Base-by-base conservation (phyloP, 441 rosid genomes). In the Pelargonium australe region DNA sequence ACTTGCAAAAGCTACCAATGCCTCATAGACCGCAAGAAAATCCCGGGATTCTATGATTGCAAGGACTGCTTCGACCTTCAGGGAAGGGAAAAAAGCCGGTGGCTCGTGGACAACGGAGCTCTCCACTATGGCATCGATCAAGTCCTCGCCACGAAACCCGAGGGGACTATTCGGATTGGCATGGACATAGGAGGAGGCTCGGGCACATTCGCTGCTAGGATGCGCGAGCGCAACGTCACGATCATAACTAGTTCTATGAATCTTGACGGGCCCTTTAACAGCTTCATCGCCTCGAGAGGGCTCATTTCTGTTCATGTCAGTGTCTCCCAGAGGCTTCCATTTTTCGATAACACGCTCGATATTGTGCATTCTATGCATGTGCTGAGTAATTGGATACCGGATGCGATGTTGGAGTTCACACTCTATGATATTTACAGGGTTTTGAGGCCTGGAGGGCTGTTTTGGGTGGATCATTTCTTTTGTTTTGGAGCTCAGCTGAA, bases 391-490 rank as follows among this genome's bases (percentile, higher is more conserved):
- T 85, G 82, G 91, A 79, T 86, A 45, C 86, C 85, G 0, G 84
- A 81, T 44, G 55, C 78, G 0, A 73, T 82, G 77, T 79, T 85
- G 16, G 85, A 86, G 72, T 80, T 85, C 67, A 68, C 79, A 2
- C 71, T 84, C 9, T 82, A 70, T 34, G 92, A 87, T 2, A 70
- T 85, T 0, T 78, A 81, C 77, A 74, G 86, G 63, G 83, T 87
- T 28, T 58, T 81, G 81, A 82, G 87, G 79, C 85, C 86, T 0
- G 85, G 87, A 0, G 91, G 86, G 4, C 68, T 87, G 31, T 76
- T 85, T 66, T 82, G 89, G 89, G 78, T 87, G 7, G 87, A 87
- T 14, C 83, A 47, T 53, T 81, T 87, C 86, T 82, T 82, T 79
- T 87, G 86, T 74, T 7, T 66, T 0, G 85, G 85, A 3, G 47